Conservation (phyloP, 192 early-diverging fungal genomes). For the Blastocladiella britannica region DNA sequence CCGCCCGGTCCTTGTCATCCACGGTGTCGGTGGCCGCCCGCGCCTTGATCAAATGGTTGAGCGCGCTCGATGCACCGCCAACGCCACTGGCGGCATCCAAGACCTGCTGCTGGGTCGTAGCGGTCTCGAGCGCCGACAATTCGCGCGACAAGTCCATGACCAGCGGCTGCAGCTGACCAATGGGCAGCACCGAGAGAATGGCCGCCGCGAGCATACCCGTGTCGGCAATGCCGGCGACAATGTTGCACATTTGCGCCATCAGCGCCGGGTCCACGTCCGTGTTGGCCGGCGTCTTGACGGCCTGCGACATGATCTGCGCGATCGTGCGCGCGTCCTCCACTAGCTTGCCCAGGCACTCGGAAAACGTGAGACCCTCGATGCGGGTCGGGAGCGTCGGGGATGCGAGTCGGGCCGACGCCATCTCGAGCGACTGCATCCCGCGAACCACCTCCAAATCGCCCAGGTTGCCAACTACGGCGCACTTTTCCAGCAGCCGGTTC, state of each 20-base stretch:
- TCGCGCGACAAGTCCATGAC: neutral
- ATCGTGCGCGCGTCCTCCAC: neutral
- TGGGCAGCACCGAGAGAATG: neutral
- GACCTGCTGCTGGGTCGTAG: neutral
- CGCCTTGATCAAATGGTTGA: neutral
- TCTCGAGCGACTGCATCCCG: neutral
- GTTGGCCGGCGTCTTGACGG: neutral
- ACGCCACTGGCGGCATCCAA: neutral
- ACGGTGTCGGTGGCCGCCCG: neutral
- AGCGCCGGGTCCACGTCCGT: neutral
- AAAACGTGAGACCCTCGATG: neutral
- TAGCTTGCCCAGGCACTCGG: neutral
- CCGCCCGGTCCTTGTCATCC: neutral
- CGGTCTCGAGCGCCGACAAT: neutral
- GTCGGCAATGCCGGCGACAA: neutral
- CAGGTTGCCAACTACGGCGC: neutral
- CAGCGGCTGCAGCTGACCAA: neutral
- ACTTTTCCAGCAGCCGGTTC: neutral
- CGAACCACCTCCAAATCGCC: neutral
- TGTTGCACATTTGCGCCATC: neutral
- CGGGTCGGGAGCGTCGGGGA: neutral
- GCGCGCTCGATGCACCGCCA: neutral
- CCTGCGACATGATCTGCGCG: neutral
- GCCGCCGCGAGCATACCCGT: neutral
- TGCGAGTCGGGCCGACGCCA: neutral